Evolutionary conservation across 495 filamentous ascomycete genomes (phyloP), one percentile per base, ranked within the genome.

Genomic region (Ascodesmis nigricans): DNA sequence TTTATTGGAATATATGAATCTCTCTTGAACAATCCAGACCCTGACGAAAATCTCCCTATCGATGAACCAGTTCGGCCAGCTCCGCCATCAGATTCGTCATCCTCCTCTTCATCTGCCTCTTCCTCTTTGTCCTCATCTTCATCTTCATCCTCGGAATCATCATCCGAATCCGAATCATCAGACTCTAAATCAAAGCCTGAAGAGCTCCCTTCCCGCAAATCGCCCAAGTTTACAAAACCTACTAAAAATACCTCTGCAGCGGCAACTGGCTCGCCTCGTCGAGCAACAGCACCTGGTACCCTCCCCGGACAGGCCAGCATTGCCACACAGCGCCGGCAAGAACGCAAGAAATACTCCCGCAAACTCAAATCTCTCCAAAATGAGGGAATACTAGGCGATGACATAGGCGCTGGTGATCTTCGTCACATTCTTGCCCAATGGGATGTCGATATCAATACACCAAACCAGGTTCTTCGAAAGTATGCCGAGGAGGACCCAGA

Each of bases 311-410:
- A 40, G 14, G 41, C 33, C 1, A 42, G 29, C 21, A 11, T 11
- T 5, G 25, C 34, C 19, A 50, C 47, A 2, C 41, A 29, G 16
- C 37, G 37, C 16, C 44, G 47, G 21, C 49, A 49, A n/a, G 33
- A 35, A 7, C 47, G 47, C 29, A 50, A 45, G 22, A 50, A 29
- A 23, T 30, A 43, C 18, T 24, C 34, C 3, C 19, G 35, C 9
- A 41, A 44, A 17, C 33, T 48, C 9, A 29, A 28, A 6, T 33
- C 25, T 14, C 30, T 49, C 14, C 25, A 38, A 16, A 25, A 33
- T 11, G 11, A 21, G 6, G 41, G 45, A 1, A 13, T 40, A 8
- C 26, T 49, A 6, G 40, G 29, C 24, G 4, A 21, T 6, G 22
- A 3, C 13, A 5, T 31, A 11, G 21, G 5, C 5, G 17, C 13